phyloP scores from a whole-genome alignment of 306 rosid genomes.

The Prinsepia uniflora region DNA sequence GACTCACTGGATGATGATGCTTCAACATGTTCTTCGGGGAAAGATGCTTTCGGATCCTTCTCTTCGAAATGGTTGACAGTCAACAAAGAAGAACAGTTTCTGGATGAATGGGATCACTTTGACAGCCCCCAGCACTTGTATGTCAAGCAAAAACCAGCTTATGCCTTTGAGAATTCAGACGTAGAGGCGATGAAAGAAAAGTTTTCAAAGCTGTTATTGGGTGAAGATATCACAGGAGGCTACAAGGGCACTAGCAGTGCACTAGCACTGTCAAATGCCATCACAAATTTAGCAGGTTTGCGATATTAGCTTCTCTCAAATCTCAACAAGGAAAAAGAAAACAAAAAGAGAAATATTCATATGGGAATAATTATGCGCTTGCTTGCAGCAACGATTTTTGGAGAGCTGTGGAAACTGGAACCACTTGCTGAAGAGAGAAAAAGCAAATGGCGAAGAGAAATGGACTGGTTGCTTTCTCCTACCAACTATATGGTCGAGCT shows the following conservation, averaged over 20 bases:
- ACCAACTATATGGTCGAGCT: slow-evolving; percentile 90
- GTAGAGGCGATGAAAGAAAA: slow-evolving; percentile 82
- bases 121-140: slow-evolving; percentile 54
- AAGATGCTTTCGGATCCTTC: slow-evolving; percentile 76
- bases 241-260: slow-evolving; percentile 69
- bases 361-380: slow-evolving; percentile 16
- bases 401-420: slow-evolving; percentile 94
- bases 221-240: slow-evolving; percentile 92
- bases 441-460: slow-evolving; percentile 74
- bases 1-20: slow-evolving; percentile 71
- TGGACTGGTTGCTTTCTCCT: slow-evolving; percentile 92
- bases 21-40: slow-evolving; percentile 81
- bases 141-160: slow-evolving; percentile 57
- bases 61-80: slow-evolving; percentile 68
- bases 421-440: slow-evolving; percentile 79
- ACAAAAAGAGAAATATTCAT: too few relatives aligned
- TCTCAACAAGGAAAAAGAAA: too few relatives aligned
- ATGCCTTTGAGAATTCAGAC: slow-evolving; percentile 48
- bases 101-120: slow-evolving; percentile 68
- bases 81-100: slow-evolving; percentile 53
- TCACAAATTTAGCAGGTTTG: slow-evolving; percentile 75
- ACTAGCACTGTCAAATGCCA: slow-evolving; percentile 76
- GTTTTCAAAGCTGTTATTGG: slow-evolving; percentile 73
- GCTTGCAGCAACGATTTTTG: slow-evolving; percentile 78
- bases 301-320: background rate